A percentile compares a stretch with the other conserved stretches of the same genome.
phyloP scores from a whole-genome alignment of 2,329 filamentous ascomycete genomes.

The Cercospora canescens region DNA sequence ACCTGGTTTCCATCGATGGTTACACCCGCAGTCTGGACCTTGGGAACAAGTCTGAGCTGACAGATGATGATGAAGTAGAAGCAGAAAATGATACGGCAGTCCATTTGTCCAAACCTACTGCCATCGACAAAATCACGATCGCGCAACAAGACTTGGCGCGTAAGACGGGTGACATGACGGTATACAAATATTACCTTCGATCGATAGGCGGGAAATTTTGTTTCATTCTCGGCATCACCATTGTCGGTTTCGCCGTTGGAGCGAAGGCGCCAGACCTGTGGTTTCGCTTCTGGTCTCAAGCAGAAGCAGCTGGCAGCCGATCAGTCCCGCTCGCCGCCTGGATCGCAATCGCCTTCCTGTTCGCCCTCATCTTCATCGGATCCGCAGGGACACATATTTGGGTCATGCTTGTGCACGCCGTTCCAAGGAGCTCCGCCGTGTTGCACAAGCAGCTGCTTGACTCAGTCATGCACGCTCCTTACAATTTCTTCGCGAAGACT shows the following conservation, averaged over 20 bases:
- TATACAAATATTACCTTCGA: slow-evolving; percentile 37
- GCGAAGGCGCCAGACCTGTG: slow-evolving; percentile 45
- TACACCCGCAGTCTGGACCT: slow-evolving; percentile 14
- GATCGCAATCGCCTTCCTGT: slow-evolving; percentile 17
- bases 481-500: slow-evolving; percentile 45
- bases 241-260: slow-evolving; percentile 38
- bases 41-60: background rate
- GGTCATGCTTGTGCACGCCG: slow-evolving; percentile 21
- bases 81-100: background rate
- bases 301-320: background rate
- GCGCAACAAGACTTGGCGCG: slow-evolving; percentile 23
- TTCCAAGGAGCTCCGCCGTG: slow-evolving; percentile 20
- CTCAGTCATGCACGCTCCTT: slow-evolving; percentile 33
- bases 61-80: background rate
- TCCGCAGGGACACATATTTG: slow-evolving; percentile 18
- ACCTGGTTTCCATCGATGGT: slow-evolving; percentile 18
- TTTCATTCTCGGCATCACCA: slow-evolving; percentile 30
- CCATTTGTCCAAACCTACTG: background rate
- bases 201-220: slow-evolving; percentile 31
- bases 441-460: slow-evolving; percentile 24
- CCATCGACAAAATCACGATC: slow-evolving; percentile 12
- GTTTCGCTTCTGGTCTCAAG: slow-evolving; percentile 53
- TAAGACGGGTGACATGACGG: slow-evolving; percentile 41
- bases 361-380: slow-evolving; percentile 19
- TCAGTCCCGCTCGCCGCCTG: slow-evolving; percentile 15